Percentiles rank a stretch among this genome's conserved stretches.
These are phyloP conservation scores for Claviceps quebecensis DNA, from an alignment of 2,329 filamentous ascomycete genomes.

Conservation along the genomic window DNA sequence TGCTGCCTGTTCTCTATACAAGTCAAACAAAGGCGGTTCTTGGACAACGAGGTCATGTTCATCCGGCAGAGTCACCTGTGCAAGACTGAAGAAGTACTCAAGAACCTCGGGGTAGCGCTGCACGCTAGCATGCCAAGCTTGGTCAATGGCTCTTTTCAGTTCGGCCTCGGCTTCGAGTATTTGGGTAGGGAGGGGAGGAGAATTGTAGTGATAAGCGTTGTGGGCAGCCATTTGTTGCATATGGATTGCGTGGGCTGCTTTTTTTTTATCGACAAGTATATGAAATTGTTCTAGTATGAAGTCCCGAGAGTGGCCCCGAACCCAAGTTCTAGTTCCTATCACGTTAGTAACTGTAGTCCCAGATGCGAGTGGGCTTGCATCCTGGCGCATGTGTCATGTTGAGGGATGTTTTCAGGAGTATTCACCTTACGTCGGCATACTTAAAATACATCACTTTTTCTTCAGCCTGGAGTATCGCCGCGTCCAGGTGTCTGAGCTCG, in stretches of 20 bases:
- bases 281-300: constrained; percentile 54
- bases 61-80: constrained; percentile 49
- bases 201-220: constrained; percentile 43
- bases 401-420: neutral
- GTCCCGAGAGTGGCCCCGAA: constrained; percentile 50
- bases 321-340: constrained; percentile 38
- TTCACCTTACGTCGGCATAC: constrained; percentile 50
- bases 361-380: neutral
- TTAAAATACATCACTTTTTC: constrained; percentile 47
- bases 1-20: constrained; percentile 33
- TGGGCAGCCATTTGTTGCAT: constrained; percentile 41
- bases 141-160: constrained; percentile 61
- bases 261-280: constrained; percentile 45
- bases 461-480: constrained; percentile 50
- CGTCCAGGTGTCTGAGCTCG: constrained; percentile 50
- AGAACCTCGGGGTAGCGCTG: constrained; percentile 69
- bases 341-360: constrained; percentile 6
- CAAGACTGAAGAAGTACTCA: constrained; percentile 64
- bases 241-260: constrained; percentile 39
- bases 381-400: neutral
- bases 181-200: constrained; percentile 45
- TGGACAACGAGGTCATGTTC: constrained; percentile 47
- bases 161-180: constrained; percentile 49
- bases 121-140: constrained; percentile 64
- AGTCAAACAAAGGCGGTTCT: constrained; percentile 44